Base-by-base conservation (phyloP, 345 rosid species). In the Rubroshorea leprosula region DNA sequence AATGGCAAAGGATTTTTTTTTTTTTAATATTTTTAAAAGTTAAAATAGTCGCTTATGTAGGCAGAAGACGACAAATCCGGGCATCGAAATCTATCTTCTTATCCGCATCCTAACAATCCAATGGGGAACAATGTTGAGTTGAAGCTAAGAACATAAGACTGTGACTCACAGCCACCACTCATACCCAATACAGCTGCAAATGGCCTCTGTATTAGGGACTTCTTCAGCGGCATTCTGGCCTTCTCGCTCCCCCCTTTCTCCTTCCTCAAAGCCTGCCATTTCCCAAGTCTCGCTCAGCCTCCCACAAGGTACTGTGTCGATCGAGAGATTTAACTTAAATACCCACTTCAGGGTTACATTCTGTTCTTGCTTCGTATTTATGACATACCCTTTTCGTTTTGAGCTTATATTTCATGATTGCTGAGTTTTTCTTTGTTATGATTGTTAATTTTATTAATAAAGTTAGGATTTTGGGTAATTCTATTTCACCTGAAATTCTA, bases 201-300 rank as follows among this genome's bases (percentile, higher is more conserved):
- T 89, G 98, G 95, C 92, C 54, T 74, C 92, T n/a, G 65, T 76
- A n/a, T 73, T 88, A 6, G 96, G 96, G 68, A 57, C 87, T 64
- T 71, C 78, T 61, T 74, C 83, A 19, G 16, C 81, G 6, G 80
- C 83, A 55, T 55, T 83, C 66, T 79, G 84, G 60, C 75, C 82
- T 31, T 67, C 88, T 27, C 77, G 80, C 26, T 76, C 81, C 8
- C 78, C 72, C 55, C 73, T 77, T 55, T 71, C 77, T 51, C 49
- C 82, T 55, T 58, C 85, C 51, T 74, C 80, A 55, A 77, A 70
- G 62, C 68, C 72, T 43, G 65, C 76, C 26, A 4, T 74, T 38
- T 70, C 83, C 19, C 71, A 72, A 21, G 58, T 71, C 63, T 58
- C 80, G 41, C 49, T 35, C 9, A 35, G 41, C 41, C 12, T 75